Conservation (phyloP, 768 basidiomycete genomes). For the Clavaria fumosa region DNA sequence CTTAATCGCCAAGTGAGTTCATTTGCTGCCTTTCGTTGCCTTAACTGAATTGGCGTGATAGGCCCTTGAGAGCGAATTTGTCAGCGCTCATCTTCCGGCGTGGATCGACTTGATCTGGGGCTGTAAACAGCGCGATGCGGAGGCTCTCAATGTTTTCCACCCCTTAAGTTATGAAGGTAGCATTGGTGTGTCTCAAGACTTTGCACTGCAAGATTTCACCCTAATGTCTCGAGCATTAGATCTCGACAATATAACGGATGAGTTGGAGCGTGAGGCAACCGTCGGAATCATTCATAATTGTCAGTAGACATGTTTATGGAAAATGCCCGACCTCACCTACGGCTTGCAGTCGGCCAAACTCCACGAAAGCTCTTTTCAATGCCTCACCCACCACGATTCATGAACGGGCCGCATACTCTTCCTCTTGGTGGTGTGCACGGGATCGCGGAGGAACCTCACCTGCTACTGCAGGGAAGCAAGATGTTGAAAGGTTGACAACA, state of each 20-base stretch:
- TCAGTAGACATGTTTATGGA: constrained; percentile 18
- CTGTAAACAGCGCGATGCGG: constrained; percentile 63
- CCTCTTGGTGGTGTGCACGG: constrained; percentile 61
- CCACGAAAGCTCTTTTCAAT: constrained; percentile 69
- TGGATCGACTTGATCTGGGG: constrained; percentile 98
- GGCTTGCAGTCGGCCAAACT: constrained; percentile 67
- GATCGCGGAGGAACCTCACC: constrained; percentile 68
- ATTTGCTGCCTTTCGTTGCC: neutral
- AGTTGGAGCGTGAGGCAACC: constrained; percentile 79
- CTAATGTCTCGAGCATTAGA: constrained; percentile 28
- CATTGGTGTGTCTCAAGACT: constrained; percentile 33
- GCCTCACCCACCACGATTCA: constrained; percentile 62
- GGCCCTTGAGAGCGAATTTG: constrained; percentile 81
- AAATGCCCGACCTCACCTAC: neutral
- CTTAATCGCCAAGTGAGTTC: constrained; percentile 54
- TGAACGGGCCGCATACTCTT: constrained; percentile 56
- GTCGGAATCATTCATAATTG: constrained; percentile 95
- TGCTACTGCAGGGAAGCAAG: constrained; percentile 41
- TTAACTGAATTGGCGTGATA: constrained; percentile 14
- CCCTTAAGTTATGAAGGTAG: constrained; percentile 89
- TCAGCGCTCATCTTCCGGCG: constrained; percentile 65
- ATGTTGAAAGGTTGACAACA: constrained; percentile 43
- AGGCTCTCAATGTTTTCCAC: constrained; percentile 75
- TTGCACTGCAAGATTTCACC: neutral
- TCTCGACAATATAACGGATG: constrained; percentile 72